phyloP scores from a whole-genome alignment of 2,329 filamentous ascomycete genomes.

The Rutstroemia sp. region DNA sequence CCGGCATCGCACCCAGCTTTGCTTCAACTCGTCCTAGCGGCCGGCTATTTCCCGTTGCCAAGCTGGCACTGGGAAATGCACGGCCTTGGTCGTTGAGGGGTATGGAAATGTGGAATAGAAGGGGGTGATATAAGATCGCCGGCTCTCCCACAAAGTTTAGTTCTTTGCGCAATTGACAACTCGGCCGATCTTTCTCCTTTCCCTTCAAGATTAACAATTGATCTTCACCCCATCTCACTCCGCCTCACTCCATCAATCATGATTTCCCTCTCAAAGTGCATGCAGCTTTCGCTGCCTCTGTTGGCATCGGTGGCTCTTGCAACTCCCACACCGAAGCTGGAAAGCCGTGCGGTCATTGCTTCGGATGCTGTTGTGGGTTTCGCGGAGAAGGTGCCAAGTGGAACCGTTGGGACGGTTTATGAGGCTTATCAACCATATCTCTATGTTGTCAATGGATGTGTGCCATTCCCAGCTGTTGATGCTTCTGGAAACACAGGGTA shows the following conservation, averaged over 20 bases:
- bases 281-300: conserved; percentile 13
- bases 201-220: neutral
- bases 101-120: no score
- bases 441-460: conserved; percentile 50
- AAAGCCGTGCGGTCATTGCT: conserved; percentile 35
- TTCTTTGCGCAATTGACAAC: no score
- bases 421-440: conserved; percentile 49
- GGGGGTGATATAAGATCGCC: no score
- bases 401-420: conserved; percentile 40
- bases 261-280: conserved; percentile 14
- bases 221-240: neutral
- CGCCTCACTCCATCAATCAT: conserved; percentile 8
- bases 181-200: neutral
- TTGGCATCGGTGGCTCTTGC: conserved; percentile 12
- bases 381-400: conserved; percentile 42
- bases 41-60: no score
- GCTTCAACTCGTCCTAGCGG: no score
- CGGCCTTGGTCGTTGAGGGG: no score
- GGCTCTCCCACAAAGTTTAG: no score
- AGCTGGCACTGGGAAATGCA: no score
- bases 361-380: conserved; percentile 45
- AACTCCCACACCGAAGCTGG: conserved; percentile 9
- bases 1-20: no score
- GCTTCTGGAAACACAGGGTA: conserved; percentile 49
- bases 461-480: conserved; percentile 56